These are phyloP conservation scores for Nigrograna mackinnonii DNA, from an alignment of 2,329 filamentous ascomycete species.

Conservation along the genomic window DNA sequence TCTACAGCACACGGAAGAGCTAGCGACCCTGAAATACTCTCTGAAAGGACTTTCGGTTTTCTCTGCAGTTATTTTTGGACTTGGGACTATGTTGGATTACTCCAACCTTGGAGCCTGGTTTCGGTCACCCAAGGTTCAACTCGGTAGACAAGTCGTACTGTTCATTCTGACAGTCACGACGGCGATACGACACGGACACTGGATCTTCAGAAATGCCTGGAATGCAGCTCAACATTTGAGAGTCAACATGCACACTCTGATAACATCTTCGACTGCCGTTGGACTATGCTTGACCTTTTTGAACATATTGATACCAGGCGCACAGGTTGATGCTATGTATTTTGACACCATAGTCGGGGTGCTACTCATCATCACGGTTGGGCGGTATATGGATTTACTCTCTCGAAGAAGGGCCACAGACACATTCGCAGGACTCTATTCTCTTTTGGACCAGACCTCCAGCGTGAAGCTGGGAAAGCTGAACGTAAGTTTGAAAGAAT, in stretches of 20 bases:
- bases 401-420: slow-evolving; percentile 1
- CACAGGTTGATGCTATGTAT: slow-evolving; percentile 1
- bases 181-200: background rate
- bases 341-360: slow-evolving; percentile 2
- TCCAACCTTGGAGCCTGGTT: background rate
- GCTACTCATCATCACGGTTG: slow-evolving; percentile 2
- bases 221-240: slow-evolving; percentile 1
- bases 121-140: background rate
- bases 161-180: background rate
- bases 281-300: background rate
- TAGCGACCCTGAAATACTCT: background rate
- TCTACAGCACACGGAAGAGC: slow-evolving; percentile 4
- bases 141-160: background rate
- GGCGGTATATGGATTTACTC: slow-evolving; percentile 2
- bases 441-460: slow-evolving; percentile 1
- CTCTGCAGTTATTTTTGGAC: slow-evolving; percentile 3
- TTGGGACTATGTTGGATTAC: slow-evolving; percentile 3
- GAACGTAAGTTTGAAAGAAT: no score
- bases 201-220: slow-evolving; percentile 2
- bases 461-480: slow-evolving; percentile 1
- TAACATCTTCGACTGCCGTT: background rate
- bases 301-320: slow-evolving; percentile 1
- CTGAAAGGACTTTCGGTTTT: slow-evolving; percentile 5
- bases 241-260: slow-evolving; percentile 3
- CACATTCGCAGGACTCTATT: slow-evolving; percentile 1